Evolutionary conservation across 139 green algal genomes (phyloP).

Genomic region (Bryopsis sp.): DNA sequence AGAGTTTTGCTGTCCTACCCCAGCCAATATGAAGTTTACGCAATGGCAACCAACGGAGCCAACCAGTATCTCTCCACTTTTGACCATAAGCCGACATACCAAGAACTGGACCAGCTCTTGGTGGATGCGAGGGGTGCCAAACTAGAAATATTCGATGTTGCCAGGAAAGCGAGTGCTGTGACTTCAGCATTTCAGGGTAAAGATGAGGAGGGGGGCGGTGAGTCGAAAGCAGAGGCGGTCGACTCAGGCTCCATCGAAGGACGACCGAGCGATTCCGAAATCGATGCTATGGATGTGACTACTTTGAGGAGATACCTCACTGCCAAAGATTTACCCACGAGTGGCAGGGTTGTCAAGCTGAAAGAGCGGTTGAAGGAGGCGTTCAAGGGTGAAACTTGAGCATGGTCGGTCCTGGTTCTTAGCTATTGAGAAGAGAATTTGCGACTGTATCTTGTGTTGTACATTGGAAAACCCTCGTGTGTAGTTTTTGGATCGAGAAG

Average conservation of each 20-base stretch:
- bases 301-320: not conserved
- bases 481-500: no score
- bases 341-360: not conserved
- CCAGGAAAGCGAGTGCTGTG: not conserved
- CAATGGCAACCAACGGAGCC: not conserved
- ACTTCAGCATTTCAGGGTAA: not conserved
- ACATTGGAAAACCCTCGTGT: no score
- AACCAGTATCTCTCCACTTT: constrained; percentile 6
- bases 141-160: not conserved
- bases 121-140: not conserved
- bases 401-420: no score
- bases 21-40: not conserved
- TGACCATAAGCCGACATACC: constrained; percentile 12
- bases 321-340: not conserved
- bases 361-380: not conserved
- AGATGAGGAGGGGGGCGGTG: not conserved
- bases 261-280: not conserved
- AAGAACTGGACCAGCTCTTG: constrained; percentile 12
- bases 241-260: no score
- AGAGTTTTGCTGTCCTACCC: not conserved
- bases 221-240: no score
- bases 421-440: no score
- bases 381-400: not conserved
- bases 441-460: no score
- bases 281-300: not conserved